phyloP scores from a whole-genome alignment of 2,329 filamentous ascomycete genomes.

The Fusarium pseudoanthophilum region DNA sequence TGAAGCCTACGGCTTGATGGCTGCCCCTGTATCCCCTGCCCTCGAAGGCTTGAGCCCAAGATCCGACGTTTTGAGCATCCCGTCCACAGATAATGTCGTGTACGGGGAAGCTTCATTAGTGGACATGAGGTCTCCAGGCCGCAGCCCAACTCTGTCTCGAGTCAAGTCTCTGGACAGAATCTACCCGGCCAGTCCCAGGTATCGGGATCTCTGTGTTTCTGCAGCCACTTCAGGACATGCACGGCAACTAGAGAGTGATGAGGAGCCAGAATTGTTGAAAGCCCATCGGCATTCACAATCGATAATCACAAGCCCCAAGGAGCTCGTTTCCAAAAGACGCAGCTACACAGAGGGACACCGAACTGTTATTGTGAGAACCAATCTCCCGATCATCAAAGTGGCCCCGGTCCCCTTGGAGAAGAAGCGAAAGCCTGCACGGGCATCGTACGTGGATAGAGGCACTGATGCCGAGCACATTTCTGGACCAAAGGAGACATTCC shows the following conservation, averaged over 20 bases:
- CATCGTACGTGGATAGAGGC: slow-evolving; percentile 54
- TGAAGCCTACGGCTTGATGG: slow-evolving; percentile 45
- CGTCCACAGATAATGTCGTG: slow-evolving; percentile 51
- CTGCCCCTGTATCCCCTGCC: slow-evolving; percentile 30
- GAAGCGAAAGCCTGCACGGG: slow-evolving; percentile 42
- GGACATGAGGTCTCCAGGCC: slow-evolving; percentile 48
- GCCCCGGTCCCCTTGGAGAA: slow-evolving; percentile 45
- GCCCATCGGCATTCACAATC: slow-evolving; percentile 45
- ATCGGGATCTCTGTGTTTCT: slow-evolving; percentile 47
- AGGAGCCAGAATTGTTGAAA: slow-evolving; percentile 14
- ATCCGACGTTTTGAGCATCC: slow-evolving; percentile 50
- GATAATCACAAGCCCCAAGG: slow-evolving; percentile 37
- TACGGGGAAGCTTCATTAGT: slow-evolving; percentile 55
- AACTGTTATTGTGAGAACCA: slow-evolving; percentile 47
- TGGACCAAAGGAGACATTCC: slow-evolving; percentile 44
- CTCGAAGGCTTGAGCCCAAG: slow-evolving; percentile 46
- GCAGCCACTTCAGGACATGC: slow-evolving; percentile 34
- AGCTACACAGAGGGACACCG: slow-evolving; percentile 45
- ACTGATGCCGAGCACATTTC: slow-evolving; percentile 49
- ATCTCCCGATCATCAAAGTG: slow-evolving; percentile 44
- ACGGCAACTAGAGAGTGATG: slow-evolving; percentile 23
- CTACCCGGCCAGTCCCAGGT: slow-evolving; percentile 46
- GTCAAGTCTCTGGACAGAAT: slow-evolving; percentile 54
- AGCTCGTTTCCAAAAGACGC: slow-evolving; percentile 36
- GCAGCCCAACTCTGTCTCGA: slow-evolving; percentile 43